These are phyloP conservation scores for Populus simonii DNA, from an alignment of 345 rosid species.

Conservation along the genomic window DNA sequence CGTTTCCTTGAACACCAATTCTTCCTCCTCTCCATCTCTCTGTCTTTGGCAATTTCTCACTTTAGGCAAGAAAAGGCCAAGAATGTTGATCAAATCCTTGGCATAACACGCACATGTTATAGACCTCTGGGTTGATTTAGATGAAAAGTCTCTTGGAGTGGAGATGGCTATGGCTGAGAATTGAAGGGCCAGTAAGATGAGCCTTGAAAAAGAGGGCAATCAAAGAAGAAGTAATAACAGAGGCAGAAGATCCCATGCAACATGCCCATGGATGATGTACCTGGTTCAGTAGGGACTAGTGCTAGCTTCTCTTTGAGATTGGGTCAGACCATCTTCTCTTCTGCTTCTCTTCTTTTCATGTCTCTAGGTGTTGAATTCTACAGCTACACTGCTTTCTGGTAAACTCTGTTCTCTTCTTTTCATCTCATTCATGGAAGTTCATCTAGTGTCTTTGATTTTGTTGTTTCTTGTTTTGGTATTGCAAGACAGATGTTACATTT, in stretches of 20 bases:
- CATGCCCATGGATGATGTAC: constrained; percentile 52
- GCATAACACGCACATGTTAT: not conserved
- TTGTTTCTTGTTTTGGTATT: not conserved
- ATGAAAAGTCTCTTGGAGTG: constrained; percentile 13
- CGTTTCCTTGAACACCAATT: not conserved
- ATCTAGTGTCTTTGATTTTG: not conserved
- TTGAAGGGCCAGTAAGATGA: constrained; percentile 13
- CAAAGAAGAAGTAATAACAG: not conserved
- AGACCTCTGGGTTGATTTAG: constrained; percentile 1
- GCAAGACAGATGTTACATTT: not conserved
- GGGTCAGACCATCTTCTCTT: constrained; percentile 70
- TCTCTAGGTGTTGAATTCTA: constrained; percentile 79
- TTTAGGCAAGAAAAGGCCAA: not conserved
- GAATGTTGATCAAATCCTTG: not conserved
- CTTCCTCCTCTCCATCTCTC: not conserved
- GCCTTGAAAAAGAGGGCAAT: not conserved
- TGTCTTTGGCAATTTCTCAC: not conserved
- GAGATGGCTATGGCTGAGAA: not conserved
- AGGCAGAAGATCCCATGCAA: constrained; percentile 16
- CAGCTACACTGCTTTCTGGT: constrained; percentile 92
- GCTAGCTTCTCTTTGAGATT: constrained; percentile 76
- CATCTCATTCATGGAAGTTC: not conserved
- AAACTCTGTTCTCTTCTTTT: not conserved
- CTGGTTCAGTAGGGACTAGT: constrained; percentile 75
- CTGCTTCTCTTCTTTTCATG: constrained; percentile 84